Percentiles rank a stretch among this genome's conserved stretches.
phyloP scores from a whole-genome alignment of 2,329 filamentous ascomycete species.

The Dothideomycetes sp. region DNA sequence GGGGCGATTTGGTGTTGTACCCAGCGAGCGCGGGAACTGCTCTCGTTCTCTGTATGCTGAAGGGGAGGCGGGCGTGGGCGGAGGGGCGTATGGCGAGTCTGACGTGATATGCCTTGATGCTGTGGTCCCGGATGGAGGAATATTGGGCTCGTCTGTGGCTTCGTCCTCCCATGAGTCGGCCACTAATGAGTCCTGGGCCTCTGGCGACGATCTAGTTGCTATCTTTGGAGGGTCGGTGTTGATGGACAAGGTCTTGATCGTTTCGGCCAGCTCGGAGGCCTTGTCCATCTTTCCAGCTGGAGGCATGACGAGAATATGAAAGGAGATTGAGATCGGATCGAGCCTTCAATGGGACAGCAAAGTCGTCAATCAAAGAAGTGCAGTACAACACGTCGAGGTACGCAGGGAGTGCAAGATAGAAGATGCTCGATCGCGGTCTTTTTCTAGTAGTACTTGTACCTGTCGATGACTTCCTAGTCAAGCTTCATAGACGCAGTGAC shows the following conservation, averaged over 20 bases:
- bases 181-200: conserved; percentile 28
- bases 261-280: neutral
- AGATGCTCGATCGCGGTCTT: too few species aligned
- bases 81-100: conserved; percentile 41
- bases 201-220: conserved; percentile 8
- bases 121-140: neutral
- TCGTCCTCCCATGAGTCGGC: conserved; percentile 75
- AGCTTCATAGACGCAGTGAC: too few species aligned
- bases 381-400: too few species aligned
- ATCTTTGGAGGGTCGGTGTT: conserved; percentile 2
- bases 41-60: conserved; percentile 13
- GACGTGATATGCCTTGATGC: conserved; percentile 3
- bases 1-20: neutral
- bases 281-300: neutral
- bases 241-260: neutral
- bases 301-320: neutral
- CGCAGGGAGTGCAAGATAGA: too few species aligned
- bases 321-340: too few species aligned
- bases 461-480: too few species aligned
- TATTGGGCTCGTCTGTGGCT: conserved; percentile 31
- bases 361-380: too few species aligned
- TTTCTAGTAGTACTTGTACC: too few species aligned
- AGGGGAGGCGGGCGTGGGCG: conserved; percentile 53
- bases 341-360: too few species aligned
- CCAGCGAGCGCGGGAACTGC: too few species aligned